These are phyloP conservation scores for Phanerochaete sordida DNA, from an alignment of 768 basidiomycete species.

Conservation along the genomic window DNA sequence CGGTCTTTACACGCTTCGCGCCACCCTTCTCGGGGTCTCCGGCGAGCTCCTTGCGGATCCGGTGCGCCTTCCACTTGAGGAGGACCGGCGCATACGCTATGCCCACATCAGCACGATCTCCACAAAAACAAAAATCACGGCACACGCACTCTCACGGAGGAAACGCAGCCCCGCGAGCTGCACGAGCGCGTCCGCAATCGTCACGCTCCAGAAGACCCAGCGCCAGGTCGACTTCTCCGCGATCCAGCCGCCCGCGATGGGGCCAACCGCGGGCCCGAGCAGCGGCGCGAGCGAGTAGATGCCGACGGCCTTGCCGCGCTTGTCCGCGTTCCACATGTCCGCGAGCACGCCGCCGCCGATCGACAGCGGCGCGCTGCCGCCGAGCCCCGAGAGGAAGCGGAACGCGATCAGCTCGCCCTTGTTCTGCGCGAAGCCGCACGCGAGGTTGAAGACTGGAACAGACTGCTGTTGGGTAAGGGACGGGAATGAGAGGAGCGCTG, in stretches of 20 bases:
- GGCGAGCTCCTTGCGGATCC: slow-evolving; percentile 37
- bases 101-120: slow-evolving; percentile 3
- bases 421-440: slow-evolving; percentile 56
- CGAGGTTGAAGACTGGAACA: slow-evolving; percentile 40
- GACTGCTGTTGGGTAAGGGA: background rate
- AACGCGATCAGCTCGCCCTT: slow-evolving; percentile 56
- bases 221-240: slow-evolving; percentile 63
- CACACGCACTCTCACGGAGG: slow-evolving; percentile 55
- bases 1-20: slow-evolving; percentile 38
- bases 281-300: slow-evolving; percentile 64
- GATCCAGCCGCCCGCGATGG: slow-evolving; percentile 62
- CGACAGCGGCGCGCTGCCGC: slow-evolving; percentile 61
- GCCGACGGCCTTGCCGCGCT: slow-evolving; percentile 60
- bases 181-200: slow-evolving; percentile 49
- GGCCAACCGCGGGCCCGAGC: slow-evolving; percentile 62
- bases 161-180: slow-evolving; percentile 53
- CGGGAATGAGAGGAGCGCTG: background rate
- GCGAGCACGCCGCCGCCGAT: slow-evolving; percentile 66
- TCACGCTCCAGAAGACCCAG: slow-evolving; percentile 75
- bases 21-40: slow-evolving; percentile 43
- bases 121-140: background rate
- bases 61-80: slow-evolving; percentile 49
- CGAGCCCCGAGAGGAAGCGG: slow-evolving; percentile 60
- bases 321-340: slow-evolving; percentile 58
- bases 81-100: slow-evolving; percentile 27